Base-by-base conservation (phyloP, 2,329 filamentous ascomycete species). In the Trichoderma citrinoviride region DNA sequence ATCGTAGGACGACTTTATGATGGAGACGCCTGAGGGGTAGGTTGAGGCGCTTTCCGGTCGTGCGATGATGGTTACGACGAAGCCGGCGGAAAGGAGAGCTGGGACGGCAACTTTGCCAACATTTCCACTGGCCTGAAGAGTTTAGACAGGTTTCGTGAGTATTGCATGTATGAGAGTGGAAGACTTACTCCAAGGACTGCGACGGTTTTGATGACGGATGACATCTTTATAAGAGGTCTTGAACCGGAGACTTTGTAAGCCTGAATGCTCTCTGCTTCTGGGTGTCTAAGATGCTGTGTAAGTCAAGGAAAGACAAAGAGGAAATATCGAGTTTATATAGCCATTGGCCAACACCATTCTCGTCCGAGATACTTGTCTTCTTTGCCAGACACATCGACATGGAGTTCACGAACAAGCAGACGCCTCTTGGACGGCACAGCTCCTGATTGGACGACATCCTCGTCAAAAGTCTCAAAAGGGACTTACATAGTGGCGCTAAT, bases 111-210 rank as follows among this genome's bases (percentile, higher is more conserved):
- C 19, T 47, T 63, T 63, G 3, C 60, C 50, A 2, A 63, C 50
- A 43, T 63, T 63, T 63, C 60, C 60, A n/a, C 40, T 19, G 21
- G 49, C 60, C 60, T 62, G 5, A 23, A n/a, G 15, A 63, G 6
- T 2, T 19, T n/a, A 17, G 29, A 29, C 10, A 8, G 10, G 12
- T 25, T 8, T 5, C 44, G n/a, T 37, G 8, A 53, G 12, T 8
- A 52, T 46, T n/a, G 12, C 2, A 1, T 21, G 0, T 8, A 27
- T 7, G 2, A 55, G 2, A 25, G 37, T 29, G 25, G 5, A 40
- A 63, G 10, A 19, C 50, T 12, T 40, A 63, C 60, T n/a, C 60
- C 60, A 6, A 63, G 49, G 40, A 63, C 27, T 7, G 60, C 60
- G 40, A 63, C 50, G 1, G 15, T 55, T 29, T 55, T 54, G 7